Conservation (phyloP, 2,329 filamentous ascomycete species). For the Fusarium sp. region DNA sequence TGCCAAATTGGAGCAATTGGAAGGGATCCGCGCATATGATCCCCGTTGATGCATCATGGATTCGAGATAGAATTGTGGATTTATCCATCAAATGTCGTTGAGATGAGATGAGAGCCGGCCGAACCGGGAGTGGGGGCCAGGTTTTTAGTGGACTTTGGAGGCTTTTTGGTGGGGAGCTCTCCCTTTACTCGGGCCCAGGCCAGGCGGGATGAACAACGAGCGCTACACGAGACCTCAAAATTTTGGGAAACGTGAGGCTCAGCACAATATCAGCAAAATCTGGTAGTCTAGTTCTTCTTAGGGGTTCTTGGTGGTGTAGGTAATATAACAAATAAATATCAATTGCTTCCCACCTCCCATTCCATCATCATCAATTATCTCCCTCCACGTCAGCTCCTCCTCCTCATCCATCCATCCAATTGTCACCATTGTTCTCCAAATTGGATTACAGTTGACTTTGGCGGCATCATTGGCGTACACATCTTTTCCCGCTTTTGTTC, state of each 20-base stretch:
- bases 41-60: slow-evolving; percentile 19
- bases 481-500: slow-evolving; percentile 35
- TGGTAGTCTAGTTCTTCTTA: not conserved
- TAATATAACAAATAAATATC: not conserved
- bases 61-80: slow-evolving; percentile 20
- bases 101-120: slow-evolving; percentile 5
- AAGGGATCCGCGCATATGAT: slow-evolving; percentile 23
- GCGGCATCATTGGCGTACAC: slow-evolving; percentile 14
- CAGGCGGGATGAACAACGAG: not conserved
- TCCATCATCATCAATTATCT: not conserved
- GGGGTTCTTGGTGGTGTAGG: not conserved
- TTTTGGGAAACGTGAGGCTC: not conserved
- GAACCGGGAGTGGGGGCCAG: slow-evolving; percentile 7
- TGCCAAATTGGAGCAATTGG: slow-evolving; percentile 15
- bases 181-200: slow-evolving; percentile 6
- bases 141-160: not conserved
- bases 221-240: not conserved
- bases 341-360: not conserved
- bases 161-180: slow-evolving; percentile 11
- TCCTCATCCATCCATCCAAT: not conserved
- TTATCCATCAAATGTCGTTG: not conserved
- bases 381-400: not conserved
- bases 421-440: not conserved
- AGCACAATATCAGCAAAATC: not conserved
- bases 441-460: not conserved